Conservation (phyloP, 2,329 filamentous ascomycete genomes). For the Colletotrichum sansevieriae region DNA sequence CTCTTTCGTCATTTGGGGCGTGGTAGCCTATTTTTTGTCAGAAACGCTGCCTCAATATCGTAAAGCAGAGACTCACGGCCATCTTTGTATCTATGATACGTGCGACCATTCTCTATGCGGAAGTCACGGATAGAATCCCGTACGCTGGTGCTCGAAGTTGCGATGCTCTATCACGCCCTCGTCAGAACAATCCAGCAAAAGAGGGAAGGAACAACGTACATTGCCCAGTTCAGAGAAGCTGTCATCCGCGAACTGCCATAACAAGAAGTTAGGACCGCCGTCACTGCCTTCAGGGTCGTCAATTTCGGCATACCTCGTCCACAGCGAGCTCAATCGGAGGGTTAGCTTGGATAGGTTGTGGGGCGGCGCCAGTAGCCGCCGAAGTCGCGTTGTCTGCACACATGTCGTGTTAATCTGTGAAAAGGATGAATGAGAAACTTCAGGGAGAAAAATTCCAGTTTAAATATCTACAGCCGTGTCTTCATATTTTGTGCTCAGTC, state of each 20-base stretch:
- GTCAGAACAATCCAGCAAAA: background rate
- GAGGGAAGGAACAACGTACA: background rate
- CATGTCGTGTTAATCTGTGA: background rate
- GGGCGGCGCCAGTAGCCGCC: background rate
- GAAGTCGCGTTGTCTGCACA: background rate
- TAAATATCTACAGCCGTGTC: background rate
- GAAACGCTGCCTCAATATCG: background rate
- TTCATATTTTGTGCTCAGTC: background rate
- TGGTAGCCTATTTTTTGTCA: constrained; percentile 5
- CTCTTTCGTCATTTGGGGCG: constrained; percentile 26
- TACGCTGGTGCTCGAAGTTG: constrained; percentile 43
- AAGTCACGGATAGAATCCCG: constrained; percentile 48
- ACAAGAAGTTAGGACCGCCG: background rate
- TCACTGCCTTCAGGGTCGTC: background rate
- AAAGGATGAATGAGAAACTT: background rate
- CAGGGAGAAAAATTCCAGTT: background rate
- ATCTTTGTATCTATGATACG: constrained; percentile 29
- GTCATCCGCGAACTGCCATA: background rate
- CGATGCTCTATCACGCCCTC: background rate
- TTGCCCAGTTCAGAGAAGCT: background rate
- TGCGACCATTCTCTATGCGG: constrained; percentile 17
- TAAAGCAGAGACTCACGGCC: constrained; percentile 4
- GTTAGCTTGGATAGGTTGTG: background rate
- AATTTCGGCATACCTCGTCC: background rate
- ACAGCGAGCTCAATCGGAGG: background rate